Base-by-base conservation (phyloP, 2,329 filamentous ascomycete species). In the Septoria linicola region DNA sequence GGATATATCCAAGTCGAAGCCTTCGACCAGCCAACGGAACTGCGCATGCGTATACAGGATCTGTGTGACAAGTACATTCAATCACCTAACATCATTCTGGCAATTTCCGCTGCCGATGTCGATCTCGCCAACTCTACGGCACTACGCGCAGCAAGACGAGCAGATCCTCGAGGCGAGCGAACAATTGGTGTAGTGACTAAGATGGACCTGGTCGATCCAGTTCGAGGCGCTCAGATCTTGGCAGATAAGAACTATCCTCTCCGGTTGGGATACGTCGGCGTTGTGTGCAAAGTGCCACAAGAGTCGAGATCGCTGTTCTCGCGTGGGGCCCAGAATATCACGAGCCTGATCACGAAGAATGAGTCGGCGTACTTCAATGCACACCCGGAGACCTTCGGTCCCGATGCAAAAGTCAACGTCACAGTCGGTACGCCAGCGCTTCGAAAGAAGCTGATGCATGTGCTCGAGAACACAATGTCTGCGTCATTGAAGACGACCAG, bases 181-280 rank as follows among this genome's bases (percentile, higher is more conserved):
- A 99, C 93, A 0, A 99, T 99, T 66, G 93, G 93, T 37, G 93
- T 99, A n/a, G 85, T 99, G 35, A 99, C 93, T 2, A 99, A 99
- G 74, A 96, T 99, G 92, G 93, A 99, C 65, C 78, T 99, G 17
- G 91, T 99, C 6, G 92, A 97, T 61, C 80, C 93, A 2, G 75
- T 77, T 6, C 83, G 92, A 51, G 93, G 91, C 23, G 80, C 82
- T 11, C 79, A 82, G 30, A 89, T 99, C 25, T 76, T 99, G 16
- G 84, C 79, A 20, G 92, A 99, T 68, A 86, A 84, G 66, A 95
- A 97, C 68, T 99, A 99, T 66, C 92, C 93, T 34, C 77, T 99
- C 23, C 82, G 93, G n/a, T 76, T 99, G 3, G 93, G 93, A 3
- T 99, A 99, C 63, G 92, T 99, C 3, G 93, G 93, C 42, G 93